Evolutionary conservation across 768 basidiomycete genomes (phyloP), one percentile per base, ranked within the genome.

Genomic region (Filobasidium wieringae): DNA sequence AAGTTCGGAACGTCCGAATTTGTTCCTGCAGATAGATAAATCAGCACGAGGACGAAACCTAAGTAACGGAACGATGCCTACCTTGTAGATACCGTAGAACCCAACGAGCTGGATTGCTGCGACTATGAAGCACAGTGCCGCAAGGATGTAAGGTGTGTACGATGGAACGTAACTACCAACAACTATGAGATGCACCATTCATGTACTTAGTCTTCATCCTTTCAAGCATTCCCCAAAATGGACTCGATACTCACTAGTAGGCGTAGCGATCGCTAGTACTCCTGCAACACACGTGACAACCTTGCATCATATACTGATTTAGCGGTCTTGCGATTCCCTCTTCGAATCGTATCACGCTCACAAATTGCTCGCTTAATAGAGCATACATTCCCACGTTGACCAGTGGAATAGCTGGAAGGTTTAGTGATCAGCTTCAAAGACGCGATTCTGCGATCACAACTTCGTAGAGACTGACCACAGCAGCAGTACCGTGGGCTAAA

Each of bases 381-480:
- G 81, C 73, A 66, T 95, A 96, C 53, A 96, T 87, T 31, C 95
- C 95, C 60, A 82, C 80, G 76, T 99, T 93, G 62, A 90, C 78
- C 50, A 90, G 75, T 8, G 92, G 92, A 59, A 96, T 85, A 41
- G 91, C 91, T 76, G 7, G 9, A 24, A 32, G 22, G 7, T 53
- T 22, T 40, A 55, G 47, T 61, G 49, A 40, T 55, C 51, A 34
- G 33, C 40, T 29, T 36, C n/a, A 26, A 39, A 41, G 11, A 12
- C 36, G 32, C 24, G 24, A n/a, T 30, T 19, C 22, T 41, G 27
- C 1, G 15, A 50, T 14, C 4, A 29, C 11, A 4, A 29, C 43
- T 24, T 7, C 17, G 31, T 12, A 19, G 11, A 22, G 19, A 62
- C 74, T 37, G 45, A 74, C 75, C 74, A 62, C 71, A 74, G 73